Evolutionary conservation across 1,139 yeast species (phyloP).

Genomic region (Diutina scorzettiae): DNA sequence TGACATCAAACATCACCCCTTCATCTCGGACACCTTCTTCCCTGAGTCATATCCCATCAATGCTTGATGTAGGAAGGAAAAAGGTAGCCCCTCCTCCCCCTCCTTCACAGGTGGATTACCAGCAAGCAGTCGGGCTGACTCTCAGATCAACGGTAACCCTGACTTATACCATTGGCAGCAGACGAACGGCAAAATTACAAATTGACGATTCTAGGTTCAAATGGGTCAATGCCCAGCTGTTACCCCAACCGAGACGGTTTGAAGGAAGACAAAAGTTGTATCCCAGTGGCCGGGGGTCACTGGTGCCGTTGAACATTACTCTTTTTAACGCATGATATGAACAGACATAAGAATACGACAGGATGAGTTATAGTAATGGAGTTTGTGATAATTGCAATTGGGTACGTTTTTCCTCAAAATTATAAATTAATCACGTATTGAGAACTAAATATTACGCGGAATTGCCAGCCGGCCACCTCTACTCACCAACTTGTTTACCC

Average conservation of each 20-base stretch:
- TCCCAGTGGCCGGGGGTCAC: slow-evolving; percentile 93
- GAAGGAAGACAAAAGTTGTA: slow-evolving; percentile 56
- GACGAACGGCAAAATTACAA: slow-evolving; percentile 21
- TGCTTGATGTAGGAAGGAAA: slow-evolving; percentile 8
- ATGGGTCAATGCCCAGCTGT: slow-evolving; percentile 53
- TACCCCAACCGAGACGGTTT: slow-evolving; percentile 78
- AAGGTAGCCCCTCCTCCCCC: slow-evolving; percentile 28
- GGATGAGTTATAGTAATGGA: too few species aligned
- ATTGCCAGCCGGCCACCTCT: too few species aligned
- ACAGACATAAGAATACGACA: too few species aligned
- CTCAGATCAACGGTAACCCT: slow-evolving; percentile 45
- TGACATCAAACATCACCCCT: too few species aligned
- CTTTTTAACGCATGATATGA: neutral
- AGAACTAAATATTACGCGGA: too few species aligned
- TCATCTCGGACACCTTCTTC: too few species aligned
- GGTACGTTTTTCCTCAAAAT: too few species aligned
- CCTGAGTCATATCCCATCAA: slow-evolving; percentile 10
- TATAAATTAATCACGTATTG: too few species aligned
- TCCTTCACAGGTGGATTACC: slow-evolving; percentile 27
- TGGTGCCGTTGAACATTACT: slow-evolving; percentile 72
- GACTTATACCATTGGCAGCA: slow-evolving; percentile 38
- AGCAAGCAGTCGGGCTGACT: slow-evolving; percentile 37
- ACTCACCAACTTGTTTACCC: too few species aligned
- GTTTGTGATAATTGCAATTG: too few species aligned
- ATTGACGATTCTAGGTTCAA: slow-evolving; percentile 52